phyloP scores from a whole-genome alignment of 306 rosid genomes.

The Rosa multiflora region DNA sequence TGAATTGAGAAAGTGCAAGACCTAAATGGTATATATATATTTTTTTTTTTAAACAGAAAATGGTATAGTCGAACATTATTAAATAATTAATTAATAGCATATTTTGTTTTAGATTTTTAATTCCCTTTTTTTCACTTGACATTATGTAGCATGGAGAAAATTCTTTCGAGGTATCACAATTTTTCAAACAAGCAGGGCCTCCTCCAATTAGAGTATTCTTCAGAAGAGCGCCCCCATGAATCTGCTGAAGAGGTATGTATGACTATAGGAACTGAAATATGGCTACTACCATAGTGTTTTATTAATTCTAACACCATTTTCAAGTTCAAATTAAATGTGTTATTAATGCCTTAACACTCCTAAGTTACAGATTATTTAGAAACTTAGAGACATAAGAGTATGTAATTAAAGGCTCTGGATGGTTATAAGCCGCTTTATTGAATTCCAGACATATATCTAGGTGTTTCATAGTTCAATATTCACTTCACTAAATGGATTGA shows the following conservation, averaged over 20 bases:
- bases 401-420: too few relatives aligned
- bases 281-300: too few relatives aligned
- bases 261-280: neutral
- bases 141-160: constrained; percentile 59
- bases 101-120: constrained; percentile 10
- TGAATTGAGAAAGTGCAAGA: neutral
- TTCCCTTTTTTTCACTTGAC: constrained; percentile 9
- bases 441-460: neutral
- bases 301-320: neutral
- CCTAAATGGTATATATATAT: neutral
- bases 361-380: too few relatives aligned
- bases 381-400: too few relatives aligned
- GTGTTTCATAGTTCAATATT: neutral
- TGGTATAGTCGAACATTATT: neutral
- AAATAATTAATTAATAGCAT: neutral
- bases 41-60: too few relatives aligned
- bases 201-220: constrained; percentile 20
- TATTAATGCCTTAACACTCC: too few relatives aligned
- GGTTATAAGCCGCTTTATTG: too few relatives aligned
- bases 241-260: constrained; percentile 29
- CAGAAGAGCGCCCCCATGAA: constrained; percentile 28
- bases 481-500: neutral
- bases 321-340: neutral
- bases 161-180: constrained; percentile 45
- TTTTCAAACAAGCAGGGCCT: constrained; percentile 20